Base-by-base conservation (phyloP, 805 yeast genomes). In the Lachancea sp. region DNA sequence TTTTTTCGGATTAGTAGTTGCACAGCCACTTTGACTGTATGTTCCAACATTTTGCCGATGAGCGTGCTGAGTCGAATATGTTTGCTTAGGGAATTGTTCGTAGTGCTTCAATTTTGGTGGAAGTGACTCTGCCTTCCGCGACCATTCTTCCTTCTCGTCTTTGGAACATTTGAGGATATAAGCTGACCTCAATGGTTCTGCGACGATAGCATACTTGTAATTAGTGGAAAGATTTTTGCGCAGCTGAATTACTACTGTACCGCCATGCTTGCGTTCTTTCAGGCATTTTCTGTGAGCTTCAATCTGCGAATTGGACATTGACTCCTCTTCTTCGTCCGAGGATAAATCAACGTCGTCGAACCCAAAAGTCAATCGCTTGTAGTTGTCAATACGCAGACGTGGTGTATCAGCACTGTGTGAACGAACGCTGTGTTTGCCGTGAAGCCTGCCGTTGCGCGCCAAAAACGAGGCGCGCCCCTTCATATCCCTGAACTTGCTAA, bases 321-420 rank as follows among this genome's bases (percentile, higher is more conserved):
- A 33, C 12, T 51, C 51, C 38, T 57, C 63, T 16, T 58, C 63
- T 36, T 57, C 63, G 38, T 59, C 63, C 2, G 63, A 52, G 1
- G 63, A 56, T 38, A 60, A 55, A 17, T 51, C 50, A 34, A 28
- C 12, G 11, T 32, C 35, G 24, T 28, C 26, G 6, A 18, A 29
- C 20, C 26, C 39, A 13, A 25, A 25, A 7, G 22, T 28, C 15
- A 28, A 28, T 19, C 19, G 32, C 16, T 24, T 28, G 19, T 36
- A 36, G 8, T 21, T 18, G 28, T 36, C 20, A 5, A 36, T 21
- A 11, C 39, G 39, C 11, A 18, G 9, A 9, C 15, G 13, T 4
- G 30, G 17, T 9, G 16, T 9, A 4, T 28, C 30, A 4, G 16
- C 5, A 24, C 29, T 13, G 6, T 15, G 17, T 25, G 38, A 26